phyloP scores from a whole-genome alignment of 768 basidiomycete species.

The Suillus tomentosus region DNA sequence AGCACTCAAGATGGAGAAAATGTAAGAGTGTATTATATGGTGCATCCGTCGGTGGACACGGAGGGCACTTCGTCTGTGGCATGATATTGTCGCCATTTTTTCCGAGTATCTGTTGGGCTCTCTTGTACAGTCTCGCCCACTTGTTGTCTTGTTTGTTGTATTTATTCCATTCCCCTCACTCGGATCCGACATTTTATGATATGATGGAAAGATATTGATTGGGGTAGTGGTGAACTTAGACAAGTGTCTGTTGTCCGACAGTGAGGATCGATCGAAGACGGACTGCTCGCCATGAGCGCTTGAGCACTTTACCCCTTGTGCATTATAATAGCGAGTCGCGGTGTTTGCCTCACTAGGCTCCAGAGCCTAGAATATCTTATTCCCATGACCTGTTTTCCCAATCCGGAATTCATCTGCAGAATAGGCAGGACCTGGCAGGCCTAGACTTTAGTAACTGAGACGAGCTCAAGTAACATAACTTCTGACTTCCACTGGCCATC shows the following conservation, averaged over 20 bases:
- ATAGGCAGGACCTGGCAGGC: not conserved
- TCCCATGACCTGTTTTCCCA: not conserved
- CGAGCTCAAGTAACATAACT: slow-evolving; percentile 1
- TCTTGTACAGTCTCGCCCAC: not conserved
- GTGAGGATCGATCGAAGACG: not conserved
- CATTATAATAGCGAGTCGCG: not conserved
- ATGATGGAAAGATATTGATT: not conserved
- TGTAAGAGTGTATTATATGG: slow-evolving; percentile 82
- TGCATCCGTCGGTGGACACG: slow-evolving; percentile 84
- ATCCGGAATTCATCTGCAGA: not conserved
- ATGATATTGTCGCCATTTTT: slow-evolving; percentile 6
- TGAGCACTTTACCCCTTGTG: not conserved
- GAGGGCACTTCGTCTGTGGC: slow-evolving; percentile 47
- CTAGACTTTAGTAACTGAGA: not conserved
- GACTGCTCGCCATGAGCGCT: not conserved
- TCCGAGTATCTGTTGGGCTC: not conserved
- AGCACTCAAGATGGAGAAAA: slow-evolving; percentile 53
- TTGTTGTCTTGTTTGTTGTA: slow-evolving; percentile 5
- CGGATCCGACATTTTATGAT: not conserved
- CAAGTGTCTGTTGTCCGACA: not conserved
- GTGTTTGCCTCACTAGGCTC: not conserved
- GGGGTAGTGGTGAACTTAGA: not conserved
- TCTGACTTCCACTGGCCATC: not conserved
- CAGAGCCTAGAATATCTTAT: not conserved
- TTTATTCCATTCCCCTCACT: not conserved